phyloP scores from a whole-genome alignment of 106 monocot genomes.

The Alisma plantagoaquatica region DNA sequence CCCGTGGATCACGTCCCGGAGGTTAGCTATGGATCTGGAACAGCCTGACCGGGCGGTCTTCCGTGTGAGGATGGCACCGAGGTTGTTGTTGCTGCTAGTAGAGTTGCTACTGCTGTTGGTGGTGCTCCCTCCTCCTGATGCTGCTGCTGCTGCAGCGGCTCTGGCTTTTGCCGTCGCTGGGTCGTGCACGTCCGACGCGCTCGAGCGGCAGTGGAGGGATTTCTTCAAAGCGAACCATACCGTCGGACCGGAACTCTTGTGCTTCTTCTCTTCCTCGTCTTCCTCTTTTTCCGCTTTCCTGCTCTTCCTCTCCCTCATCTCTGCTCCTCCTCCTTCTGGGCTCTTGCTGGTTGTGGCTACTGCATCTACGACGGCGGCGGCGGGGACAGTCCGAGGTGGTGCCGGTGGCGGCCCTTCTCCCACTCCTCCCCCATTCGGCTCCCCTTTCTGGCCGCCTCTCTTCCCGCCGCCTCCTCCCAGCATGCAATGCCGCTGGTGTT shows the following conservation, averaged over 20 bases:
- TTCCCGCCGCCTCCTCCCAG: background rate
- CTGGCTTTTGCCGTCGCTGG: too few species aligned
- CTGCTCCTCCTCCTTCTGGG: background rate
- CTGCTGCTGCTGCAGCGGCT: too few species aligned
- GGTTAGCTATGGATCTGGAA: slow-evolving; percentile 29
- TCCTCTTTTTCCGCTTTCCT: slow-evolving; percentile 8
- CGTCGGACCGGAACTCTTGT: slow-evolving; percentile 63
- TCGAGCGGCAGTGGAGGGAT: slow-evolving; percentile 87
- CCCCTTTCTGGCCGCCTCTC: background rate
- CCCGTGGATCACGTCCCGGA: slow-evolving; percentile 29
- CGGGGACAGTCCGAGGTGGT: background rate
- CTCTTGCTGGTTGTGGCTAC: background rate
- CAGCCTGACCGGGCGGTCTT: slow-evolving; percentile 19
- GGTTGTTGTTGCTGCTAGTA: slow-evolving; percentile 5
- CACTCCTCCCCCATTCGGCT: background rate
- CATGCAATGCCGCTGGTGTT: too few species aligned
- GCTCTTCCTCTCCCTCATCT: background rate
- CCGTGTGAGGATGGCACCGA: slow-evolving; percentile 21
- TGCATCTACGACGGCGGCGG: background rate
- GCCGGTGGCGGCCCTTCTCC: background rate
- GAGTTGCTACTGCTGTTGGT: too few species aligned
- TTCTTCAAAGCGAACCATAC: slow-evolving; percentile 82
- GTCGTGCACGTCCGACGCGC: slow-evolving; percentile 76
- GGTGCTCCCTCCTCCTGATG: too few species aligned
- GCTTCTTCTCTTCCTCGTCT: slow-evolving; percentile 14